These are phyloP conservation scores for Penicillium palitans DNA, from an alignment of 2,329 filamentous ascomycete species.

Conservation along the genomic window DNA sequence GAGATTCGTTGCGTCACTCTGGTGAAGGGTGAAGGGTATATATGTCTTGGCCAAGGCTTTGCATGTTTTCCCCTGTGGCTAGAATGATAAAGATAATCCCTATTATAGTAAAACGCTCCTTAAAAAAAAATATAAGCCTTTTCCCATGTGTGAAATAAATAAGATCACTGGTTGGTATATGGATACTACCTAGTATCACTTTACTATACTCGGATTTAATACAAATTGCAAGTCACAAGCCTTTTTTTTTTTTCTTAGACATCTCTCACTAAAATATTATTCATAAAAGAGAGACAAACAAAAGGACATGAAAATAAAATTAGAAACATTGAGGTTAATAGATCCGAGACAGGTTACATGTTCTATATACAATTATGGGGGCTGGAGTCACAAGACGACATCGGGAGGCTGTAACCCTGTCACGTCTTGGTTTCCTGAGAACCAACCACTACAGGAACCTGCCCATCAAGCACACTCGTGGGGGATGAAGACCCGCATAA, in stretches of 20 bases:
- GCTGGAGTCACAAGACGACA: not conserved
- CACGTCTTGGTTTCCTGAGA: not conserved
- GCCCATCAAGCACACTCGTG: constrained; percentile 14
- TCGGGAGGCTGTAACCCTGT: not conserved
- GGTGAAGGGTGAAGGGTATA: not conserved
- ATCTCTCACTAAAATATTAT: not conserved
- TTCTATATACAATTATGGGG: not conserved
- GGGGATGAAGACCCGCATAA: constrained; percentile 13
- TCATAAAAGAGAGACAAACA: not conserved
- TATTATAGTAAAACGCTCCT: too few species aligned
- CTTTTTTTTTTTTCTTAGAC: not conserved
- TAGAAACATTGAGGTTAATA: too few species aligned
- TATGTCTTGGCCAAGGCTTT: not conserved
- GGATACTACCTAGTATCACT: not conserved
- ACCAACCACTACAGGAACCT: not conserved
- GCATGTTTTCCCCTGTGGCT: not conserved
- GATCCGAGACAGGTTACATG: constrained; percentile 2
- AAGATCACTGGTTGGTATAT: too few species aligned
- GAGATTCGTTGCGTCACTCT: constrained; percentile 5
- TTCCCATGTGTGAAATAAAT: too few species aligned
- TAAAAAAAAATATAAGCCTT: too few species aligned
- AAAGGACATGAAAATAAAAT: not conserved
- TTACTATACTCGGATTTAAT: not conserved
- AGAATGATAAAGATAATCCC: not conserved
- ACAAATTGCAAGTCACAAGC: not conserved